Base-by-base conservation (phyloP, 2,329 filamentous ascomycete species). In the Colletotrichum theobromicola region DNA sequence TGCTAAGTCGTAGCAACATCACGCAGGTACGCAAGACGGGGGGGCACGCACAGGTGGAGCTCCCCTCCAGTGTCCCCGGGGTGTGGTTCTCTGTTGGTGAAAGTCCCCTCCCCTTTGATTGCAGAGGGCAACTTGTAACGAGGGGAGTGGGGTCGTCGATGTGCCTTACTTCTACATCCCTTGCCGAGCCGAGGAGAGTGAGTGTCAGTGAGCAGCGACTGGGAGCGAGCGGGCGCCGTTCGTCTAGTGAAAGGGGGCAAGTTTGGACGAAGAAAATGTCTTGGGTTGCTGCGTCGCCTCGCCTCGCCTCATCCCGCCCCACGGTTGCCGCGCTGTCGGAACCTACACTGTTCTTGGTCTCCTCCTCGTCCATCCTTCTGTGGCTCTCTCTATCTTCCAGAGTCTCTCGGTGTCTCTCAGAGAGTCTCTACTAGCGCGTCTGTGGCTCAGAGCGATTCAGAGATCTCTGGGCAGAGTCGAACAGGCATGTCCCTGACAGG, bases 301-400 rank as follows among this genome's bases (percentile, higher is more conserved):
- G 42, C 42, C 42, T 46, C 42, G 42, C 16, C 13, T 18, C 32
- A 61, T 61, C 67, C 72, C 72, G 67, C 67, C 67, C 72, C 72
- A 74, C 72, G 67, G 61, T 74, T 74, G 72, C 72, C 72, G 67
- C 55, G 72, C 67, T 74, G 72, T 67, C 72, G 72, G 72, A 61
- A 71, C 21, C 37, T 64, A 26, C 61, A n/a, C n/a, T n/a, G n/a
- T n/a, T 71, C 37, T 71, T 64, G 67, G 42, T 4, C 26, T 62
- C 58, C 37, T 46, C n/a, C 42, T 46, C 42, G 42, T 62, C 28
- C 53, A 64, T 28, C 50, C 58, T 42, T 35, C 63, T 37, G n/a
- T 28, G 24, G 24, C 37, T 50, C 21, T 53, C 37, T 50, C 12
- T 21, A n/a, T 4, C 57, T 57, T 24, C n/a, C n/a, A n/a, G n/a